phyloP scores from a whole-genome alignment of 148 eudicot genomes.

The Vaccinium vitisidaea region DNA sequence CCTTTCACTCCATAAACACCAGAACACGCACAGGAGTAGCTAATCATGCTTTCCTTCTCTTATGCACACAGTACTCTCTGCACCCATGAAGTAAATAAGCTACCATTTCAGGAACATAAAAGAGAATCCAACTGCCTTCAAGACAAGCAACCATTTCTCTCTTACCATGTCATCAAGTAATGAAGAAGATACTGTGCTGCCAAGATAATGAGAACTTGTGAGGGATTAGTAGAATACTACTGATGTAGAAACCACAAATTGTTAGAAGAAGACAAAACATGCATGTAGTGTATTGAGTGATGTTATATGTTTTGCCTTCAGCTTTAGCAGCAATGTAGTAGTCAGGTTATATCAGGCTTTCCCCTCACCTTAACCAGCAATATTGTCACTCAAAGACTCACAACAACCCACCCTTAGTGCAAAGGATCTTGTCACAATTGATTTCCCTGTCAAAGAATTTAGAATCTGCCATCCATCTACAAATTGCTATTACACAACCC shows the following conservation, averaged over 20 bases:
- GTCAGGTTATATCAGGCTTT: background rate
- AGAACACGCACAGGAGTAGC: too few relatives aligned
- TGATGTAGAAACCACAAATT: background rate
- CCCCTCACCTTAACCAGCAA: background rate
- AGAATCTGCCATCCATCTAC: background rate
- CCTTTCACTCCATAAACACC: too few relatives aligned
- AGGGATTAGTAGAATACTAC: background rate
- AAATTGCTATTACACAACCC: background rate
- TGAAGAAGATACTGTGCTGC: too few relatives aligned
- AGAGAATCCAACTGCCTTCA: background rate
- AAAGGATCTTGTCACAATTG: background rate
- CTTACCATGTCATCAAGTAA: too few relatives aligned
- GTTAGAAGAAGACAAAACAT: constrained; percentile 5
- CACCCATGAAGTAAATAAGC: too few relatives aligned
- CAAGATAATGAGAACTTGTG: background rate
- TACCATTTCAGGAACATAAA: background rate
- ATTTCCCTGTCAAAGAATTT: background rate
- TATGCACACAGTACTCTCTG: too few relatives aligned
- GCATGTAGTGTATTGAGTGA: background rate
- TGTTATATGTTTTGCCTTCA: background rate
- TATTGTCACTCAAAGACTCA: background rate
- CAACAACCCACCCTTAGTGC: background rate
- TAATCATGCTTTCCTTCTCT: too few relatives aligned
- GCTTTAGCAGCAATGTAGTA: background rate
- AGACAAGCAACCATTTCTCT: background rate